A percentile compares a stretch with the other conserved stretches of the same genome.
phyloP scores from a whole-genome alignment of 345 rosid species.

The Microcos paniculata region DNA sequence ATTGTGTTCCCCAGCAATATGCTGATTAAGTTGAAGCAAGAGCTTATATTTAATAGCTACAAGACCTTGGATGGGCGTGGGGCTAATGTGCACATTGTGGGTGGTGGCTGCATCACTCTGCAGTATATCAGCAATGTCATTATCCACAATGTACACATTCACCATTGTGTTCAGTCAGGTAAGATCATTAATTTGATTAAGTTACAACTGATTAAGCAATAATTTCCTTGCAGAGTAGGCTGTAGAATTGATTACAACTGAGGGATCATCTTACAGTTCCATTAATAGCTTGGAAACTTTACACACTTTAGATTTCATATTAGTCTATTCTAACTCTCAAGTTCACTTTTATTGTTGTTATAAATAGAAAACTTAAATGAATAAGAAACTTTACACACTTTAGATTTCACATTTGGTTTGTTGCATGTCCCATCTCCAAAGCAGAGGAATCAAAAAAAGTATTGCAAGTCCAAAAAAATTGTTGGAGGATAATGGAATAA shows the following conservation, averaged over 20 bases:
- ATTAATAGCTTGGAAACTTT: too few species aligned
- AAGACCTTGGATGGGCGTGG: slow-evolving; percentile 97
- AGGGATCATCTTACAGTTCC: neutral
- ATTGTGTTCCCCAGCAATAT: slow-evolving; percentile 88
- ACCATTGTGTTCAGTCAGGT: slow-evolving; percentile 87
- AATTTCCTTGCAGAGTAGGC: neutral
- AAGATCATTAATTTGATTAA: slow-evolving; percentile 1
- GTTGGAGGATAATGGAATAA: slow-evolving; percentile 10
- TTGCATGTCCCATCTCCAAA: too few species aligned
- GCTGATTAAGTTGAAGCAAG: slow-evolving; percentile 77
- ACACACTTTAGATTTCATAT: too few species aligned
- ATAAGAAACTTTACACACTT: too few species aligned
- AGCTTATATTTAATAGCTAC: slow-evolving; percentile 89
- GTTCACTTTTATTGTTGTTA: neutral
- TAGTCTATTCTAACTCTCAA: neutral
- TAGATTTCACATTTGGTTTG: too few species aligned
- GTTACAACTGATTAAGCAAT: neutral
- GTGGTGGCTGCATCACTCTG: slow-evolving; percentile 96
- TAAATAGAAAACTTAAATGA: neutral
- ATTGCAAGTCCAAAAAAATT: neutral
- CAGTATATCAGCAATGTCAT: slow-evolving; percentile 87
- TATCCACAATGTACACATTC: slow-evolving; percentile 87
- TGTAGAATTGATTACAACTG: slow-evolving; percentile 4
- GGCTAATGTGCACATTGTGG: slow-evolving; percentile 83
- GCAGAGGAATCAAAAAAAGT: too few species aligned